Conservation (phyloP, 768 basidiomycete species). For the Panaeolus papilionaceus region DNA sequence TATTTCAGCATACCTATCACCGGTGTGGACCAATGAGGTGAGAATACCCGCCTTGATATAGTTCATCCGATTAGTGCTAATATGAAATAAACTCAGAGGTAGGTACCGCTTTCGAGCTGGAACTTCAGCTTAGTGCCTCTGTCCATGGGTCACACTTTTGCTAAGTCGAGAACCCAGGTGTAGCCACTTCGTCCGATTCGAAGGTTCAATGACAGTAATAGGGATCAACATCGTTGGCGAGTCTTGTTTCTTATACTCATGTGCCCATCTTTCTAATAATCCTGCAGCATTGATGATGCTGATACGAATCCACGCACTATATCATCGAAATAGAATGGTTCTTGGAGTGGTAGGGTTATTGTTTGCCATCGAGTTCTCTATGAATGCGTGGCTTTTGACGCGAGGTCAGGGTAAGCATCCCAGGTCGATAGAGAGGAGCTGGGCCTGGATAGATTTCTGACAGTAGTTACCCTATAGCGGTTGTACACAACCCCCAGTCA, state of each 20-base stretch:
- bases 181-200: conserved; percentile 51
- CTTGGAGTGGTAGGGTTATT: conserved; percentile 38
- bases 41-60: not conserved
- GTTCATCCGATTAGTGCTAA: not conserved
- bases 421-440: not conserved
- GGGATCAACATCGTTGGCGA: conserved; percentile 54
- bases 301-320: conserved; percentile 49
- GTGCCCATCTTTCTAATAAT: not conserved
- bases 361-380: conserved; percentile 45
- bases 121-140: not conserved
- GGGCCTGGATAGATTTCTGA: not conserved
- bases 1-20: conserved; percentile 50
- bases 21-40: conserved; percentile 38
- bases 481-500: conserved; percentile 41
- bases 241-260: conserved; percentile 7
- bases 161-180: conserved; percentile 37
- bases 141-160: not conserved
- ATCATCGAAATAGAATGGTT: conserved; percentile 34
- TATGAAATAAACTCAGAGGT: not conserved
- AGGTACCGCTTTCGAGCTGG: not conserved
- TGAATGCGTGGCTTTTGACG: conserved; percentile 59
- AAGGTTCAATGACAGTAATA: conserved; percentile 58
- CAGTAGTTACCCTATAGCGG: conserved; percentile 31
- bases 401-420: conserved; percentile 48
- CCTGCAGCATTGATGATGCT: conserved; percentile 58